phyloP scores from a whole-genome alignment of 768 basidiomycete species.

The Porpolomopsis calyptriformis region DNA sequence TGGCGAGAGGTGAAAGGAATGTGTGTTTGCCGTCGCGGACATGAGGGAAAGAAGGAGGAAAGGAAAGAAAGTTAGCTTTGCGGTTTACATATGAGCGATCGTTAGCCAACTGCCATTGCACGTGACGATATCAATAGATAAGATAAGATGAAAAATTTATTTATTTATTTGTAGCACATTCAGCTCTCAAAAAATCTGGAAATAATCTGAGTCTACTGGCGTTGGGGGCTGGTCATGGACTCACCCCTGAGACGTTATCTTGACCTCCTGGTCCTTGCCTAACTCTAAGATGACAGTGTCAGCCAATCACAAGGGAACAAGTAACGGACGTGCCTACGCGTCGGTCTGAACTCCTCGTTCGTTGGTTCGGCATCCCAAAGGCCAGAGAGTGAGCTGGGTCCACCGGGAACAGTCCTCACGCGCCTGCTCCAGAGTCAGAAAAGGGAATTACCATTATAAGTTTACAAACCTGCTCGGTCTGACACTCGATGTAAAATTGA shows the following conservation, averaged over 20 bases:
- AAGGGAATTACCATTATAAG: not conserved
- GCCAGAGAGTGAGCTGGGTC: conserved; percentile 30
- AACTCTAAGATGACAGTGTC: conserved; percentile 34
- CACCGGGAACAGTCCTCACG: conserved; percentile 36
- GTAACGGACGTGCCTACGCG: conserved; percentile 41
- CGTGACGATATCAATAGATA: no score
- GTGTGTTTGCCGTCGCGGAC: no score
- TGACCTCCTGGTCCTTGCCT: conserved; percentile 58
- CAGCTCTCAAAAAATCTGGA: conserved; percentile 32
- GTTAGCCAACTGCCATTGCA: no score
- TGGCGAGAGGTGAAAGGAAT: not conserved
- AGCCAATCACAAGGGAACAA: not conserved
- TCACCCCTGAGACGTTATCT: conserved; percentile 44
- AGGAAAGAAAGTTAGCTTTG: no score
- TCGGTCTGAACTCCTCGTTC: conserved; percentile 50
- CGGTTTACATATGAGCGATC: no score
- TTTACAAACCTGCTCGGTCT: conserved; percentile 41
- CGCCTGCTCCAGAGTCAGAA: conserved; percentile 22
- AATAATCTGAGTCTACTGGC: not conserved
- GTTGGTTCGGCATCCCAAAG: conserved; percentile 38
- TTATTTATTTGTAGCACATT: conserved; percentile 78
- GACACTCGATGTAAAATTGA: conserved; percentile 26
- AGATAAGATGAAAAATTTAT: no score
- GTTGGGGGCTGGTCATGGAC: conserved; percentile 1
- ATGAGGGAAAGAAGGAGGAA: no score